Percentiles rank a stretch among this genome's conserved stretches.
Evolutionary conservation across 352 stramenopile species (phyloP).

Genomic region (Pythium volutum): DNA sequence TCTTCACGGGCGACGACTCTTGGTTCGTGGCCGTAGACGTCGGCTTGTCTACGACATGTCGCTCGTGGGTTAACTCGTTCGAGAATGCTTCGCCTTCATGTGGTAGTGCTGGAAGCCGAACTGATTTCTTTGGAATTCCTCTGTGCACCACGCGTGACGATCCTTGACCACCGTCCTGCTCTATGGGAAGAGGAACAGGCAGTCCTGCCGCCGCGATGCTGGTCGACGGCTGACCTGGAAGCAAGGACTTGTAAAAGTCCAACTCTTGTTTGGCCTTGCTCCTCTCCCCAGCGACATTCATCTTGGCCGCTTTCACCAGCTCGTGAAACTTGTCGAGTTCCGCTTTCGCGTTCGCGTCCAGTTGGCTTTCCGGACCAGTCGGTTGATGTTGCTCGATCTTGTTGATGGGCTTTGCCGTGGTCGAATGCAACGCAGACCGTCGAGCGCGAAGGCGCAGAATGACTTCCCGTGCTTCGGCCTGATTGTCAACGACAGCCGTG

Average conservation of each 20-base stretch:
- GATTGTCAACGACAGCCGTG: constrained; percentile 17
- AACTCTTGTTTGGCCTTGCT: constrained; percentile 46
- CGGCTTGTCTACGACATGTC: no score
- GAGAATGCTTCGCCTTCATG: background rate
- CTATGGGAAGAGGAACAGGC: background rate
- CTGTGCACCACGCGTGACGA: background rate
- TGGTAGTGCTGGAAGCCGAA: constrained; percentile 13
- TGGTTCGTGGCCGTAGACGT: constrained; percentile 1
- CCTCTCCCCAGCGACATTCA: constrained; percentile 31
- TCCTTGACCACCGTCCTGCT: background rate
- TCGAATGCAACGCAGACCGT: constrained; percentile 6
- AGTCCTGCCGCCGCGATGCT: constrained; percentile 2
- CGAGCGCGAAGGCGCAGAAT: constrained; percentile 25
- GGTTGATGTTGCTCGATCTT: background rate
- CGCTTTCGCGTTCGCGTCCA: constrained; percentile 31
- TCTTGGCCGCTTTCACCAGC: constrained; percentile 44
- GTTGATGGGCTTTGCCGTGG: background rate
- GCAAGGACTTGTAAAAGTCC: constrained; percentile 50
- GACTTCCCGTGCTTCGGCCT: constrained; percentile 20
- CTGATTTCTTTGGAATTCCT: constrained; percentile 14
- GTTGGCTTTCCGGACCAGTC: constrained; percentile 15
- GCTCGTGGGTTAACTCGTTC: no score
- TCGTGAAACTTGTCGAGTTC: constrained; percentile 57
- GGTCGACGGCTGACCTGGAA: constrained; percentile 25
- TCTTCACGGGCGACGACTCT: constrained; percentile 10